These are phyloP conservation scores for Neurospora sp. DNA, from an alignment of 495 filamentous ascomycete genomes.

Conservation along the genomic window DNA sequence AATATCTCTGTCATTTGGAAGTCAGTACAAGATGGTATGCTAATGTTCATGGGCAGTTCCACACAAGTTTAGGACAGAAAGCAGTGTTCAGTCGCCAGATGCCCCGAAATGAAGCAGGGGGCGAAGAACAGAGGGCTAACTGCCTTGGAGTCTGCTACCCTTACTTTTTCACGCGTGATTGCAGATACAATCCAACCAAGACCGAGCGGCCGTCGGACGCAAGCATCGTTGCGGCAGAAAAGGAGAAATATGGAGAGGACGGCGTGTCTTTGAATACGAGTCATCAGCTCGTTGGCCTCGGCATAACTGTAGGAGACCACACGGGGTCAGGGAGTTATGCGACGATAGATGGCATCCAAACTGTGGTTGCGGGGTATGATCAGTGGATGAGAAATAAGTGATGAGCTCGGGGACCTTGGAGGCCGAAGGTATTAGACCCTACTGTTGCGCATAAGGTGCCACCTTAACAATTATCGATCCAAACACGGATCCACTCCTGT, in stretches of 20 bases:
- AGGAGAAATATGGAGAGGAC: neutral
- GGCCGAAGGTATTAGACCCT: neutral
- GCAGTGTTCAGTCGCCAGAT: neutral
- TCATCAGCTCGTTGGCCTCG: neutral
- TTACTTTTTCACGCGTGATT: neutral
- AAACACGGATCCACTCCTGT: too few relatives aligned
- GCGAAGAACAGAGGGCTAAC: neutral
- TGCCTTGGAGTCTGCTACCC: neutral
- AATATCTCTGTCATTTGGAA: neutral
- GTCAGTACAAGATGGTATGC: neutral
- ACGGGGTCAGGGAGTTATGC: neutral
- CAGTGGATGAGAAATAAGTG: neutral
- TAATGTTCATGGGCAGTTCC: neutral
- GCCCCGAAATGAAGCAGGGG: neutral
- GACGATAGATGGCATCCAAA: neutral
- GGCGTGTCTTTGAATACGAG: neutral
- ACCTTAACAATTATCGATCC: too few relatives aligned
- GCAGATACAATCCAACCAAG: neutral
- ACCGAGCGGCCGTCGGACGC: neutral
- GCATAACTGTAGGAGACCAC: neutral
- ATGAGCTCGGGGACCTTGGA: neutral
- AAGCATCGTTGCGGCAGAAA: neutral
- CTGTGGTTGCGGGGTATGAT: neutral
- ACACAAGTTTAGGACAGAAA: neutral
- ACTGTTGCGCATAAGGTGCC: neutral